Conservation (phyloP, 192 early-diverging fungal genomes). For the Backusella parvicylindrica region DNA sequence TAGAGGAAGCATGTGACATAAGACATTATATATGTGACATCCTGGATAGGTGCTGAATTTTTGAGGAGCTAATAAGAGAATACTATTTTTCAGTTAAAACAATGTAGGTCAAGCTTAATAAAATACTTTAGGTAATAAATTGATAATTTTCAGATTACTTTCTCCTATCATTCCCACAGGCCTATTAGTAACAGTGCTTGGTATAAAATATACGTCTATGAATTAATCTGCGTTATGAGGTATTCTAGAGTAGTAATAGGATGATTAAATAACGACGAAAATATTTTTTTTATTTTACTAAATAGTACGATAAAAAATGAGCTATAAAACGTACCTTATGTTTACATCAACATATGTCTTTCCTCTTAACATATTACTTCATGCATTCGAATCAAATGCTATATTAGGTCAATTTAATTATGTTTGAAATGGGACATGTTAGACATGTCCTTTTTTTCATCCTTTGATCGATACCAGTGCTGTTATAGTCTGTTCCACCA, state of each 20-base stretch:
- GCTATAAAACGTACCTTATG: not conserved
- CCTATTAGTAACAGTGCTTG: not conserved
- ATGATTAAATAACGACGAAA: not conserved
- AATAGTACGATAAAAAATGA: not conserved
- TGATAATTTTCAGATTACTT: not conserved
- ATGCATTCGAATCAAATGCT: not conserved
- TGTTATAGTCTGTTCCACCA: not conserved
- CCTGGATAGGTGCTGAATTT: not conserved
- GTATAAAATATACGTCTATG: not conserved
- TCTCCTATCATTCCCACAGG: constrained; percentile 2
- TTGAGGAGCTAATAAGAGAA: not conserved
- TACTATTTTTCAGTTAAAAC: not conserved
- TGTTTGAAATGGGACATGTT: not conserved
- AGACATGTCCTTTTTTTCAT: not conserved
- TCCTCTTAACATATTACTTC: not conserved
- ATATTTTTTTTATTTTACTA: not conserved
- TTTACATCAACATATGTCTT: not conserved
- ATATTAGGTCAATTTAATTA: not conserved
- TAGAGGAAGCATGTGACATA: not conserved
- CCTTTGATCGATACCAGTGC: not conserved
- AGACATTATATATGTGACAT: not conserved
- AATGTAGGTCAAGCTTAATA: not conserved
- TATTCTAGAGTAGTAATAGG: not conserved
- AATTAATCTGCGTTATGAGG: not conserved
- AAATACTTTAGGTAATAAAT: not conserved